These are phyloP conservation scores for Xanthoconium purpureum DNA, from an alignment of 768 basidiomycete species.

Conservation along the genomic window DNA sequence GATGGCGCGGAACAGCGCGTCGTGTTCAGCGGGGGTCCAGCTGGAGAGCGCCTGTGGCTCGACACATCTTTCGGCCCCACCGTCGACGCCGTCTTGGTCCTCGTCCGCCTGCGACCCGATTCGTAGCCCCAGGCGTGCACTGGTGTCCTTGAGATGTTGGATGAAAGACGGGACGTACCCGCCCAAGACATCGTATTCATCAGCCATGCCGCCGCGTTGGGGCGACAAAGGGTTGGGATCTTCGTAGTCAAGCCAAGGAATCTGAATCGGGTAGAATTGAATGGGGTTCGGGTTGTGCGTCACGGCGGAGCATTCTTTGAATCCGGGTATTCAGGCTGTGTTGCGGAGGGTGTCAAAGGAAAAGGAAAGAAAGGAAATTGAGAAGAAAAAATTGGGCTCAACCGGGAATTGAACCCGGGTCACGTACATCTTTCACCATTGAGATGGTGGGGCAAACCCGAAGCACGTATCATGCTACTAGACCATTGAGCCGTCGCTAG, in stretches of 20 bases:
- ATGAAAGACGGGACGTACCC: conserved; percentile 27
- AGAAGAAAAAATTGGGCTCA: conserved; percentile 11
- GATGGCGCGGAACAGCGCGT: conserved; percentile 68
- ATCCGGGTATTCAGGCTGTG: neutral
- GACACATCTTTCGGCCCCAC: neutral
- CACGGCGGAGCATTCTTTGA: conserved; percentile 16
- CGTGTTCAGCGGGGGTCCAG: conserved; percentile 72
- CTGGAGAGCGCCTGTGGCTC: conserved; percentile 3
- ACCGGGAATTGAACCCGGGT: conserved; percentile 38
- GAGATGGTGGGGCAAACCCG: conserved; percentile 19
- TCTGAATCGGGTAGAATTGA: neutral
- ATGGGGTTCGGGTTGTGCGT: neutral
- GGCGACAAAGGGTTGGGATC: neutral
- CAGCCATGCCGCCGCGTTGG: conserved; percentile 6
- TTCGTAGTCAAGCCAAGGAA: conserved; percentile 4
- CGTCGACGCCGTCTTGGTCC: neutral
- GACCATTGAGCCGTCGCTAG: conserved; percentile 28
- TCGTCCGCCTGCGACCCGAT: neutral
- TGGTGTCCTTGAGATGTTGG: conserved; percentile 26
- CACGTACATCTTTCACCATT: conserved; percentile 34
- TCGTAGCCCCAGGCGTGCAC: conserved; percentile 15
- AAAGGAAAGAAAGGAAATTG: neutral
- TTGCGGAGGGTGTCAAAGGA: neutral
- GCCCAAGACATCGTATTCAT: conserved; percentile 15
- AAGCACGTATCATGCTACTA: conserved; percentile 37